Evolutionary conservation across 345 rosid species (phyloP), one percentile per base, ranked within the genome.

Genomic region (Pugionium dolabratum): DNA sequence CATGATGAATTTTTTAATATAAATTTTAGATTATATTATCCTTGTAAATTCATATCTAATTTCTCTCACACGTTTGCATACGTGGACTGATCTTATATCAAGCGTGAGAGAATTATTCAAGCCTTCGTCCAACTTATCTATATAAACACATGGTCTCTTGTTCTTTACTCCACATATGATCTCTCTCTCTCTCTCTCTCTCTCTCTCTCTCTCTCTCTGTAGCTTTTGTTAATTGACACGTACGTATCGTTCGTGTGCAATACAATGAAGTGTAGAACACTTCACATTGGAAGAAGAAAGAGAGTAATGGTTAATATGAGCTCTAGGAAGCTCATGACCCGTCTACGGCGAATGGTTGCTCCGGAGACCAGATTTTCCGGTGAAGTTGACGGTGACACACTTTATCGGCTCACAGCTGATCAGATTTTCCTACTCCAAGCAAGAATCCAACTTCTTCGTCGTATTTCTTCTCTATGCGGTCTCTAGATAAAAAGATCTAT

Each of bases 321-420:
- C 3, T 18, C 18, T 18, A 18, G 18, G 18, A 18, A 18, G 18
- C 18, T 18, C 18, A 18, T 18, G 18, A 18, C 18, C 18, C 72
- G 72, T 51, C 72, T 68, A 29, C 72, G 9, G 34, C 57, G 72
- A 30, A 68, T 68, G 65, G 72, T 68, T 30, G 57, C 72, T 30
- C 72, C 72, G 27, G 58, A 48, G 2, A 42, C 33, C 11, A 58
- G 33, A 11, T 58, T 29, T 40, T 18, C 65, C 43, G 59, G 51
- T 3, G 35, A 67, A 5, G 30, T 68, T 59, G 66, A 68, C 51
- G 57, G 65, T 40, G 59, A 59, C 28, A 68, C 59, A 4, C 72
- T 68, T 31, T 48, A 37, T 4, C 65, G 29, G 3, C 72, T 68
- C 42, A 68, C 72, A 42, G 72, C 58, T 39, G 72, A 68, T 40